phyloP scores from a whole-genome alignment of 306 rosid species.

The barrel medic (Medicago truncatula) region DNA sequence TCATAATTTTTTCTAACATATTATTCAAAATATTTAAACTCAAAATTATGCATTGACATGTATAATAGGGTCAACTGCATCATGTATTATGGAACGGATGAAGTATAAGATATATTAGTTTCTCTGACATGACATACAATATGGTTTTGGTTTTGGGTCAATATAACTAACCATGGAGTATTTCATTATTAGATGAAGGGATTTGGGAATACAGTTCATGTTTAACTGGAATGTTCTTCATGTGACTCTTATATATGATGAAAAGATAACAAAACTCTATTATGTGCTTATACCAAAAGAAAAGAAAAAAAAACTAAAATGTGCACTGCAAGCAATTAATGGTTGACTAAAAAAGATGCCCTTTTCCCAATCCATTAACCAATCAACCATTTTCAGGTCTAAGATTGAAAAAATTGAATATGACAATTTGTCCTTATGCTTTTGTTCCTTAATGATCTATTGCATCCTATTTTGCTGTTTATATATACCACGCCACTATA shows the following conservation, averaged over 20 bases:
- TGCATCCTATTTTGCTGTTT: conserved; percentile 11
- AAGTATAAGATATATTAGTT: too few relatives aligned
- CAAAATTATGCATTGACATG: too few relatives aligned
- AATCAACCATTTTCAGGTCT: conserved; percentile 2
- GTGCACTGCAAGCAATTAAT: conserved; percentile 34
- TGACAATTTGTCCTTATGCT: conserved; percentile 34
- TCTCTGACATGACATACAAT: too few relatives aligned
- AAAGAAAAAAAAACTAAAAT: not conserved
- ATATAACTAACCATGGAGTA: not conserved
- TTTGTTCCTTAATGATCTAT: conserved; percentile 24
- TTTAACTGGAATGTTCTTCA: conserved; percentile 31
- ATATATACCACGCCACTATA: not conserved
- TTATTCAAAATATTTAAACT: too few relatives aligned
- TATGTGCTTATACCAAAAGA: not conserved
- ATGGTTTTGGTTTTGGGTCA: not conserved
- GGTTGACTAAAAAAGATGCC: conserved; percentile 1
- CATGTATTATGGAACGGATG: too few relatives aligned
- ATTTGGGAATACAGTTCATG: not conserved
- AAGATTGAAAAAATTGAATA: not conserved
- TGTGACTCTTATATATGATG: conserved; percentile 29
- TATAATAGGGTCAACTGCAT: too few relatives aligned
- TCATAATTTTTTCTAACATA: too few relatives aligned
- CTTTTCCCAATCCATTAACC: conserved; percentile 23
- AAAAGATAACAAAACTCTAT: conserved; percentile 19
- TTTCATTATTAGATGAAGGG: not conserved